Base-by-base conservation (phyloP, 2,329 filamentous ascomycete genomes). In the Nannizzia gypsea region DNA sequence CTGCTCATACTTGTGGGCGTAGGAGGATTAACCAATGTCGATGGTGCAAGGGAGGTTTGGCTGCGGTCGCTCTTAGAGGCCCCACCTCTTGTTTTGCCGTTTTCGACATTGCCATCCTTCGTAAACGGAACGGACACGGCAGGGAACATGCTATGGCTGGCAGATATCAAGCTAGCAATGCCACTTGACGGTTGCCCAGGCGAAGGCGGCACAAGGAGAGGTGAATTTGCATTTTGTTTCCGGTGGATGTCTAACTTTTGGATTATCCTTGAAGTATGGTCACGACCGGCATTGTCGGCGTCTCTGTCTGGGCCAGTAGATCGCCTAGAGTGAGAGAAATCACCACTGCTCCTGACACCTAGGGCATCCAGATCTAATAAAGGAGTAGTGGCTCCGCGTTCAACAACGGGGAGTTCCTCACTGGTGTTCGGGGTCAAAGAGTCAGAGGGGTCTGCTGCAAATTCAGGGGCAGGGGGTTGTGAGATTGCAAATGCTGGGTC, bases 401-500 rank as follows among this genome's bases (percentile, higher is more conserved):
- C 89, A 20, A 78, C 61, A 46, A 68, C 71, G 44, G 74, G 73
- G 20, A 78, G 67, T 44, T 88, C 85, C 28, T 85, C 81, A 48
- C 77, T 77, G 6, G 76, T 72, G 61, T 79, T 74, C 4, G 76
- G 72, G 15, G 77, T 76, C 64, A 89, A 81, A 20, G 85, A 82
- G 64, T 93, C 89, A 3, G 85, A 78, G 5, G 81, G 77, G 68
- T 88, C 91, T 20, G 90, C 89, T 3, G 92, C 90, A 70, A 97
- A 96, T 70, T 97, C 92, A 0, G 90, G 88, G 4, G 91, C 86
- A 31, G 88, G 85, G 13, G 93, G 89, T 6, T 90, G 88, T 2
- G 88, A 93, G 65, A 99, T 95, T 5, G 91, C 88, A 74, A 97
- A 99, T 11, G 93, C 93, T 58, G 91, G 84, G 66, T 84, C 82